Conservation (phyloP, 2,329 filamentous ascomycete genomes). For the Aspergillus brasiliensis region DNA sequence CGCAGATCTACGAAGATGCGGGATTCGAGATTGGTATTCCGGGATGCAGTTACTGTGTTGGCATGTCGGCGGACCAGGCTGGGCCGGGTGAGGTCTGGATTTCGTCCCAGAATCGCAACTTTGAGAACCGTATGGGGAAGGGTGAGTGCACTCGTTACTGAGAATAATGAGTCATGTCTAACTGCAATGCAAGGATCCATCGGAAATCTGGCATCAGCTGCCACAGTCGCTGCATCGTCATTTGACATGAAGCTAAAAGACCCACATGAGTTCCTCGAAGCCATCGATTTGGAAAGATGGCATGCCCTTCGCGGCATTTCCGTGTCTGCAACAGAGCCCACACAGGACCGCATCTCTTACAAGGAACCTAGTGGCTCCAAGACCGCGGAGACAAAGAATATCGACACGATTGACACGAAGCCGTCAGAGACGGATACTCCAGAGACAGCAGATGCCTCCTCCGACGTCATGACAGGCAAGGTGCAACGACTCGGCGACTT, state of each 20-base stretch:
- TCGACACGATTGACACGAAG: background rate
- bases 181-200: constrained; percentile 38
- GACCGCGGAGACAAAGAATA: background rate
- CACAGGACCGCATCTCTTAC: background rate
- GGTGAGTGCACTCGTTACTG: constrained; percentile 24
- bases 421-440: background rate
- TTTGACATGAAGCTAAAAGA: constrained; percentile 50
- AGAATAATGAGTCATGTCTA: background rate
- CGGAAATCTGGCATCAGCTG: constrained; percentile 50
- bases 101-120: constrained; percentile 52
- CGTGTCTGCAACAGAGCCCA: background rate
- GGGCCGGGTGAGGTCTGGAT: constrained; percentile 48
- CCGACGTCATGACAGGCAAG: constrained; percentile 34
- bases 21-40: constrained; percentile 48
- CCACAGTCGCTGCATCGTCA: constrained; percentile 50
- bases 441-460: background rate
- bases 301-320: background rate
- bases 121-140: constrained; percentile 50
- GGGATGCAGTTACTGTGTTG: constrained; percentile 51
- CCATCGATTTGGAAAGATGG: constrained; percentile 31
- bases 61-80: constrained; percentile 47
- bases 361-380: constrained; percentile 14
- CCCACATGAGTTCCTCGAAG: constrained; percentile 33
- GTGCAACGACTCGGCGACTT: constrained; percentile 48
- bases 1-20: constrained; percentile 43